Conservation (phyloP, 2,329 filamentous ascomycete species). For the Drechslerella dactyloides region DNA sequence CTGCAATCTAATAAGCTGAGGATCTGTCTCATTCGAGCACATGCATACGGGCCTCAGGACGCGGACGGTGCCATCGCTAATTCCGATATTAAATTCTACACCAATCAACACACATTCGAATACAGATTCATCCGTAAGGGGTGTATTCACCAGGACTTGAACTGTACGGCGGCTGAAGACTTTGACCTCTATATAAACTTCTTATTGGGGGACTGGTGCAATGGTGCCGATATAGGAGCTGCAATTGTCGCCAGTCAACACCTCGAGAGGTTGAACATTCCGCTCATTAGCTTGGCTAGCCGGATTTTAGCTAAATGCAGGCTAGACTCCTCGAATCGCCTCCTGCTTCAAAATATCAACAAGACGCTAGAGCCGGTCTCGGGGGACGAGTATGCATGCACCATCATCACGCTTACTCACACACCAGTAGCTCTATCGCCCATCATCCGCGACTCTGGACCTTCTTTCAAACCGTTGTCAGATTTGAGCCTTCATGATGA, state of each 20-base stretch:
- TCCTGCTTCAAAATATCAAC: neutral
- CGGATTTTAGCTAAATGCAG: conserved; percentile 1
- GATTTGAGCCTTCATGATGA: neutral
- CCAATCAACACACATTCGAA: conserved; percentile 8
- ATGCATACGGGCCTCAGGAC: too few species aligned
- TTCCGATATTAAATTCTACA: too few species aligned
- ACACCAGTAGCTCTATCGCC: conserved; percentile 7
- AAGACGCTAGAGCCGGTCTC: neutral
- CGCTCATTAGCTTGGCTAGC: conserved; percentile 3
- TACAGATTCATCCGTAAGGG: conserved; percentile 5
- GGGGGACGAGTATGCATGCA: neutral
- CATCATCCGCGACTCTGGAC: neutral
- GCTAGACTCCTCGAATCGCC: neutral
- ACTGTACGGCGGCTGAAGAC: neutral
- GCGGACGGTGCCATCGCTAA: too few species aligned
- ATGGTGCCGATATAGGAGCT: neutral
- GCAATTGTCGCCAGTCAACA: neutral
- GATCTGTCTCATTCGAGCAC: too few species aligned
- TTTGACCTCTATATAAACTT: conserved; percentile 14
- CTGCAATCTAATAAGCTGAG: too few species aligned
- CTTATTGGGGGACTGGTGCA: neutral
- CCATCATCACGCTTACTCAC: neutral
- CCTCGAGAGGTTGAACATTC: conserved; percentile 1
- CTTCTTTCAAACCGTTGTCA: neutral
- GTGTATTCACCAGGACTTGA: conserved; percentile 7